phyloP scores from a whole-genome alignment of 495 filamentous ascomycete genomes.

The Penicillium dipodomyicola region DNA sequence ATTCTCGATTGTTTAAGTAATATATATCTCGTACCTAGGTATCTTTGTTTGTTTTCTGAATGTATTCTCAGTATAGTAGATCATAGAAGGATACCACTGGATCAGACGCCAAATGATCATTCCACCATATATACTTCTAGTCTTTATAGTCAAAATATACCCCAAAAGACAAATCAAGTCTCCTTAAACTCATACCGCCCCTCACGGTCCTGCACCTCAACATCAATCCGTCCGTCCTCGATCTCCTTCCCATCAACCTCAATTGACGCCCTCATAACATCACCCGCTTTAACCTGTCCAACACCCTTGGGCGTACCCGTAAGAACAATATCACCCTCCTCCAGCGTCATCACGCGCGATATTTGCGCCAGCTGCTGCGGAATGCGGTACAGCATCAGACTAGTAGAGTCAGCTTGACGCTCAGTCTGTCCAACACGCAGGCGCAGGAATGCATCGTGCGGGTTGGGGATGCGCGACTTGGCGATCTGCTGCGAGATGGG shows the following conservation, averaged over 20 bases:
- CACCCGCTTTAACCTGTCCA: conserved; percentile 77
- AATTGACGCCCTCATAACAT: conserved; percentile 85
- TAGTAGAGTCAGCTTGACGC: conserved; percentile 80
- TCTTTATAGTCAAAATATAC: conserved; percentile 2
- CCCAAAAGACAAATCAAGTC: conserved; percentile 28
- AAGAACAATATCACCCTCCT: conserved; percentile 86
- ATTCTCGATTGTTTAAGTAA: too few species aligned
- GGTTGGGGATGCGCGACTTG: conserved; percentile 76
- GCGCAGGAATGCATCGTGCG: conserved; percentile 81
- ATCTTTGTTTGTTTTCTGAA: not conserved
- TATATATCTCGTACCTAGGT: too few species aligned
- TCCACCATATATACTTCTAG: conserved; percentile 1
- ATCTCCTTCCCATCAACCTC: conserved; percentile 79
- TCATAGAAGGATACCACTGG: conserved; percentile 19
- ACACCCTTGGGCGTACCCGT: conserved; percentile 98
- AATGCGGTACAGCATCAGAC: conserved; percentile 88
- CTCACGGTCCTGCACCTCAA: conserved; percentile 70
- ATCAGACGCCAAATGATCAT: conserved; percentile 1
- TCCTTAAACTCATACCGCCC: conserved; percentile 49
- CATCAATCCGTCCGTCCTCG: conserved; percentile 81
- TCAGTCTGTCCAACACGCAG: conserved; percentile 72
- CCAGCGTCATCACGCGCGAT: conserved; percentile 87
- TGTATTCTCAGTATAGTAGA: not conserved
- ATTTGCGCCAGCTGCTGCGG: conserved; percentile 87
- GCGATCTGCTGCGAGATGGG: conserved; percentile 76